Percentiles rank a stretch among this genome's conserved stretches.
Evolutionary conservation across 305 asterid genomes (phyloP).

Genomic region (Andrographis paniculata): DNA sequence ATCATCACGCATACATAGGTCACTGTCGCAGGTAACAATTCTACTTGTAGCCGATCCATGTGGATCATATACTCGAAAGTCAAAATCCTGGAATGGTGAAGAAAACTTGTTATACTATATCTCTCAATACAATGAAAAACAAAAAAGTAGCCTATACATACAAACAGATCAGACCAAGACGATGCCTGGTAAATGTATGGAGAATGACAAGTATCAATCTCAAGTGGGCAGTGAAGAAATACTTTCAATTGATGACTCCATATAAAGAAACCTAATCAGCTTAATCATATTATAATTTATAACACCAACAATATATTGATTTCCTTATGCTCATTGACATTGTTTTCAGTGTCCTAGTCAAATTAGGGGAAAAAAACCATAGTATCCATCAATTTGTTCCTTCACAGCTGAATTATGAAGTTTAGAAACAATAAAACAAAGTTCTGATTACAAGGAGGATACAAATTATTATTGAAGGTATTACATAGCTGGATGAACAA

Average conservation of each 20-base stretch:
- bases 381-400: slow-evolving; percentile 4
- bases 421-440: background rate
- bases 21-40: slow-evolving; percentile 59
- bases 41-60: too few species aligned
- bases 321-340: too few species aligned
- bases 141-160: too few species aligned
- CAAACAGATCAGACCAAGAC: too few species aligned
- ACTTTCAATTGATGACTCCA: background rate
- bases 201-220: too few species aligned
- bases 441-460: too few species aligned
- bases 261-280: background rate
- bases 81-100: slow-evolving; percentile 52
- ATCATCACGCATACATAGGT: slow-evolving; percentile 38
- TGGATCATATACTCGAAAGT: slow-evolving; percentile 57
- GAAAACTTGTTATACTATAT: slow-evolving; percentile 4
- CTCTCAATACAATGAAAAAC: slow-evolving; percentile 5
- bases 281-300: too few species aligned
- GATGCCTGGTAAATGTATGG: too few species aligned
- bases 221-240: background rate
- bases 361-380: too few species aligned
- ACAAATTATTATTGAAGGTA: background rate
- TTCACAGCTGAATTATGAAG: background rate
- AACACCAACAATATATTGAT: too few species aligned
- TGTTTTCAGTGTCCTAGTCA: too few species aligned
- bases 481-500: slow-evolving; percentile 11